A percentile compares a stretch with the other conserved stretches of the same genome.
Evolutionary conservation across 768 basidiomycete genomes (phyloP).

Genomic region (Tephrocybe rancida): DNA sequence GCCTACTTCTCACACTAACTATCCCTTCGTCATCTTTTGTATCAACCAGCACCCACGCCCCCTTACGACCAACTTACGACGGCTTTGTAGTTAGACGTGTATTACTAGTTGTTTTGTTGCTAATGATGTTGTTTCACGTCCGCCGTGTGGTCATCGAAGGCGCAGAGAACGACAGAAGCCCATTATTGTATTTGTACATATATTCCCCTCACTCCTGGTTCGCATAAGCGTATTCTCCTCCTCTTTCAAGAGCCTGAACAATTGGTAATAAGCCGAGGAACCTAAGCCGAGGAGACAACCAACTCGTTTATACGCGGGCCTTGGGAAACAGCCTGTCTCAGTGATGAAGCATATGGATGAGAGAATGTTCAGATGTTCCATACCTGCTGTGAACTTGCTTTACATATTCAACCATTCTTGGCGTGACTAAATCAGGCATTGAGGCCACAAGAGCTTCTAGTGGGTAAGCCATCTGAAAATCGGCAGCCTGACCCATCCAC

Average conservation of each 20-base stretch:
- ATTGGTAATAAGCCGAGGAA: constrained; percentile 2
- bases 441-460: constrained; percentile 21
- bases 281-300: not conserved
- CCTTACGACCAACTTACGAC: constrained; percentile 8
- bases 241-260: constrained; percentile 29
- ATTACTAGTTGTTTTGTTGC: constrained; percentile 11
- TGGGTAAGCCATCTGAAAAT: constrained; percentile 30
- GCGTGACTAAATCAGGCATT: constrained; percentile 16
- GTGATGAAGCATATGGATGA: not conserved
- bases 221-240: constrained; percentile 31
- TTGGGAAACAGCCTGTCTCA: not conserved
- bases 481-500: constrained; percentile 20
- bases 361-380: not conserved
- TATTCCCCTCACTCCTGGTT: constrained; percentile 11
- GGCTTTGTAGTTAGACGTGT: constrained; percentile 12
- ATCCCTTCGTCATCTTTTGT: constrained; percentile 2
- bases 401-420: constrained; percentile 25
- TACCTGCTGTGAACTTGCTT: constrained; percentile 23
- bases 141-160: not conserved
- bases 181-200: too few species aligned
- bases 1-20: not conserved
- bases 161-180: not conserved
- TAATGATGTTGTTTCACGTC: not conserved
- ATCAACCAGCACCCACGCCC: constrained; percentile 14
- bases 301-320: constrained; percentile 17